These are phyloP conservation scores for Talaromyces piceae DNA, from an alignment of 2,329 filamentous ascomycete species.

Conservation along the genomic window DNA sequence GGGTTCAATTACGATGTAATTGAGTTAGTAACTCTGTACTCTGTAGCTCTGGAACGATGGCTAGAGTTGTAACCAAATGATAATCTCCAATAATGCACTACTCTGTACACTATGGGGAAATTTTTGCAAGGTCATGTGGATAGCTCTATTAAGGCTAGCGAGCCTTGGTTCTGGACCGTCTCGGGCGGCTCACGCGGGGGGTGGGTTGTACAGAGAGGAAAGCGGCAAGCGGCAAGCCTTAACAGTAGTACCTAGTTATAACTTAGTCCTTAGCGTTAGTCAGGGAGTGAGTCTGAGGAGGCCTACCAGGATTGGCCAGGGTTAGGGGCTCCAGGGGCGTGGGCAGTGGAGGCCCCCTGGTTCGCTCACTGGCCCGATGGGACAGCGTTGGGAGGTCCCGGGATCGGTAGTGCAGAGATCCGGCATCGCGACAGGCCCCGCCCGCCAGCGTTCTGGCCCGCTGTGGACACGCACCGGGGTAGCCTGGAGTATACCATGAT, in stretches of 20 bases:
- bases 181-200: neutral
- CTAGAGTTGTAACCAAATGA: no score
- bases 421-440: neutral
- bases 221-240: no score
- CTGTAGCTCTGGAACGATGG: no score
- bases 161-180: no score
- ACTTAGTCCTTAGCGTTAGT: no score
- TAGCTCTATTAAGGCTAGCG: neutral
- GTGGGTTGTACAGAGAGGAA: neutral
- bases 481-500: neutral
- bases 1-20: no score
- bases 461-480: constrained; percentile 9
- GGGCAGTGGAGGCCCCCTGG: neutral
- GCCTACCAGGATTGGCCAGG: neutral
- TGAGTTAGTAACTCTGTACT: no score
- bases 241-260: no score
- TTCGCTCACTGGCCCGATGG: neutral
- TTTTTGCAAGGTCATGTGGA: constrained; percentile 13
- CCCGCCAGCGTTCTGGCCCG: constrained; percentile 7
- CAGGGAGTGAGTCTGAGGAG: neutral
- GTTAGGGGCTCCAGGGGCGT: neutral
- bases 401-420: neutral
- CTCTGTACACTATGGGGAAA: no score
- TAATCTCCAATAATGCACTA: no score
- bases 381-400: no score